Conservation (phyloP, 2,329 filamentous ascomycete genomes). For the Triangularia verruculosa region DNA sequence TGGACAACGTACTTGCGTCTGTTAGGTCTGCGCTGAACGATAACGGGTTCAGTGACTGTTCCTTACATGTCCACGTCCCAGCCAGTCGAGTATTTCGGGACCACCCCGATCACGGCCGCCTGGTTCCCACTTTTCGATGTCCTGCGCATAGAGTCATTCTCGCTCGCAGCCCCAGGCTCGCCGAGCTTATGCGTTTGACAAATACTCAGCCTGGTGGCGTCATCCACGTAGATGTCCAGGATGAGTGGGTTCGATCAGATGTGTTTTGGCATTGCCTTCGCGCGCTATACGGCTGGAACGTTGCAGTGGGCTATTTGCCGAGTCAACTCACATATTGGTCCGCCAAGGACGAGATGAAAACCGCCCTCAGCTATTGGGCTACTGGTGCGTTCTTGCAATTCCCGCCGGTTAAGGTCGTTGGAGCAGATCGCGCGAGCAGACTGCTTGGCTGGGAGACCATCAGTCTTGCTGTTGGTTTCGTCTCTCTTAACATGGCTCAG, state of each 20-base stretch:
- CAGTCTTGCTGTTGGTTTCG: conserved; percentile 28
- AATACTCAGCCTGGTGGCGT: conserved; percentile 33
- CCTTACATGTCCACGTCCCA: conserved; percentile 44
- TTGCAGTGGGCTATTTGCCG: conserved; percentile 35
- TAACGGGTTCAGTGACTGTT: conserved; percentile 41
- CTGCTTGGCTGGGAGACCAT: conserved; percentile 32
- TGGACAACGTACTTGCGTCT: conserved; percentile 22
- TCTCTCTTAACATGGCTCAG: conserved; percentile 32
- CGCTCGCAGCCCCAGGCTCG: conserved; percentile 47
- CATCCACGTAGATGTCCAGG: conserved; percentile 47
- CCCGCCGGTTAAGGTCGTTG: conserved; percentile 17
- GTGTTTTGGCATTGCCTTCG: conserved; percentile 57
- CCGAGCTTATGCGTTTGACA: conserved; percentile 31
- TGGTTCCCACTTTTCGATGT: conserved; percentile 37
- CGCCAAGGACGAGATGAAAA: conserved; percentile 25
- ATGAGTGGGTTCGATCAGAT: conserved; percentile 53
- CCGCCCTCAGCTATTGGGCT: conserved; percentile 27
- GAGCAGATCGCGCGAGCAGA: conserved; percentile 24
- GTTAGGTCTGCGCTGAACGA: conserved; percentile 19
- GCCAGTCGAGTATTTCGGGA: conserved; percentile 20
- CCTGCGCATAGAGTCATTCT: conserved; percentile 56
- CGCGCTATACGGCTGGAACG: conserved; percentile 53
- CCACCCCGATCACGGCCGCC: conserved; percentile 19
- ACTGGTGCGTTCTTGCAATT: conserved; percentile 25
- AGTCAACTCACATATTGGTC: conserved; percentile 23